Conservation (phyloP, 2,329 filamentous ascomycete species). For the Fusarium oxysporum region DNA sequence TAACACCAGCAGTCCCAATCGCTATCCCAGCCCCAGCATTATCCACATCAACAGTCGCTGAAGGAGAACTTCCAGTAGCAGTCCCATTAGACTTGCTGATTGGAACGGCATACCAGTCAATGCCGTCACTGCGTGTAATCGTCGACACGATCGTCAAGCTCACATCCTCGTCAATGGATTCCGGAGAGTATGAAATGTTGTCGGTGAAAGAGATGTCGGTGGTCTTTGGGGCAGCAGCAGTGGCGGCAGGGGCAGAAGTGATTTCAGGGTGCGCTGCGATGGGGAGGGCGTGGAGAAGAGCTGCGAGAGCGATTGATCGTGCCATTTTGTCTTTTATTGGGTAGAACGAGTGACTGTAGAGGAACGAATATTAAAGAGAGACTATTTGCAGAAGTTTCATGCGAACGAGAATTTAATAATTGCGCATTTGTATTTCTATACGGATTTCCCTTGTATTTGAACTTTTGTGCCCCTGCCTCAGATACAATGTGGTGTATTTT, state of each 20-base stretch:
- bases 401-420: rapidly evolving
- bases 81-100: background rate
- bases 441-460: rapidly evolving
- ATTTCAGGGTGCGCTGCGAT: background rate
- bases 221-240: rapidly evolving
- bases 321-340: background rate
- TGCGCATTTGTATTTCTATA: rapidly evolving
- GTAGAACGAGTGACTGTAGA: background rate
- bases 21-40: background rate
- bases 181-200: background rate
- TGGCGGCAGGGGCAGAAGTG: rapidly evolving
- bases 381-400: rapidly evolving
- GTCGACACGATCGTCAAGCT: background rate
- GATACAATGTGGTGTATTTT: background rate
- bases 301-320: background rate
- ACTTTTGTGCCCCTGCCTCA: rapidly evolving
- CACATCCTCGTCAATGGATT: background rate
- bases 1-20: background rate
- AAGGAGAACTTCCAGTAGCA: background rate
- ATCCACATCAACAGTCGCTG: background rate
- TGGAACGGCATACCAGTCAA: background rate
- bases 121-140: background rate
- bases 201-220: background rate
- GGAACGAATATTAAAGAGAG: background rate
- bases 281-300: background rate